Conservation (phyloP, 768 basidiomycete species). For the Gymnopilus dilepis region DNA sequence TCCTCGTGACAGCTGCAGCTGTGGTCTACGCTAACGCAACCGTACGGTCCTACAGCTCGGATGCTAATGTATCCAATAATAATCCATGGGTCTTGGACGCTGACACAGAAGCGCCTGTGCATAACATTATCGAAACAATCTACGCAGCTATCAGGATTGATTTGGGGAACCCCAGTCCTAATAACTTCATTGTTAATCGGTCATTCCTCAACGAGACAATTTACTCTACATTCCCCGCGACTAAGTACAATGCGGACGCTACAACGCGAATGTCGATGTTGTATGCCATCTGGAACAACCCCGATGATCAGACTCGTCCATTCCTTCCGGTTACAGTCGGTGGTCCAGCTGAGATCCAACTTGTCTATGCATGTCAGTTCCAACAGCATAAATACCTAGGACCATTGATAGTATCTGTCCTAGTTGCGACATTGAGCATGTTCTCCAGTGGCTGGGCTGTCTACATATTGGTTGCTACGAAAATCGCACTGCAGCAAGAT, state of each 20-base stretch:
- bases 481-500: constrained; percentile 15
- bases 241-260: constrained; percentile 6
- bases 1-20: constrained; percentile 23
- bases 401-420: constrained; percentile 24
- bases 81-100: constrained; percentile 17
- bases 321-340: constrained; percentile 19
- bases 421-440: constrained; percentile 33
- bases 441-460: constrained; percentile 30
- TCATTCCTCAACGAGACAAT: constrained; percentile 15
- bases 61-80: neutral
- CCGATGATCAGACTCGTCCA: neutral
- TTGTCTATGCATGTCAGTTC: constrained; percentile 30
- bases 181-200: constrained; percentile 34
- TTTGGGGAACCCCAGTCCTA: constrained; percentile 31
- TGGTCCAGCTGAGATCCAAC: constrained; percentile 28
- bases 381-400: constrained; percentile 20
- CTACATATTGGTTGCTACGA: constrained; percentile 22
- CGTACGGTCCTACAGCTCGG: neutral
- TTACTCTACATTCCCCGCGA: constrained; percentile 13
- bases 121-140: constrained; percentile 29
- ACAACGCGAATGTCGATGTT: constrained; percentile 8
- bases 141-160: constrained; percentile 34
- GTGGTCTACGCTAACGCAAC: constrained; percentile 17
- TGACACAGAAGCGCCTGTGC: constrained; percentile 15
- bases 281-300: constrained; percentile 18